Conservation (phyloP, 2,329 filamentous ascomycete species). For the Coniochaeta sp. region DNA sequence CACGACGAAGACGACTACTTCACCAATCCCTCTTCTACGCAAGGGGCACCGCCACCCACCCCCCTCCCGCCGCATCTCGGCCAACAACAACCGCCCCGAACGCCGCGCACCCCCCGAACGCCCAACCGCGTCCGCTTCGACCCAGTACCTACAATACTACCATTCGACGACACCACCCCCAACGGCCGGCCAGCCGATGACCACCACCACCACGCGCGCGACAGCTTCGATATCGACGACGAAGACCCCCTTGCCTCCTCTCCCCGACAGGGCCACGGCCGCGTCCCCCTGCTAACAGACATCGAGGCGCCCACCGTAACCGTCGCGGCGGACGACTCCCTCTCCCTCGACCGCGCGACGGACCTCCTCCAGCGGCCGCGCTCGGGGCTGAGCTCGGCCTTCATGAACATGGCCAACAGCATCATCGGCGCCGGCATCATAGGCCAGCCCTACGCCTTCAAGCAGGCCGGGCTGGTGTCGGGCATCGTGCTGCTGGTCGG, state of each 20-base stretch:
- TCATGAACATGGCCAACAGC: conserved; percentile 99
- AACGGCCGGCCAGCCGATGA: conserved; percentile 8
- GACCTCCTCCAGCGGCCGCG: conserved; percentile 62
- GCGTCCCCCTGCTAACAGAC: conserved; percentile 70
- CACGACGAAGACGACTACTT: neutral
- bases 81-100: conserved; percentile 9
- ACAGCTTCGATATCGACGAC: conserved; percentile 22
- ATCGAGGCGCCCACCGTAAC: conserved; percentile 75
- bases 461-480: conserved; percentile 78
- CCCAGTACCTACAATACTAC: conserved; percentile 38
- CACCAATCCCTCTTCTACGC: conserved; percentile 1
- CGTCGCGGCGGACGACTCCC: conserved; percentile 48
- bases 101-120: conserved; percentile 48
- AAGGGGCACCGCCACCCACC: neutral
- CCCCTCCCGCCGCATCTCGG: conserved; percentile 2
- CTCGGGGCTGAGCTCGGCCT: conserved; percentile 78
- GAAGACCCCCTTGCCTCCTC: conserved; percentile 22
- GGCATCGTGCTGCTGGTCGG: conserved; percentile 71
- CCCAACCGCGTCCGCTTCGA: conserved; percentile 72
- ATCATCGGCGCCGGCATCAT: conserved; percentile 79
- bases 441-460: conserved; percentile 91
- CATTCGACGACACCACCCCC: conserved; percentile 4
- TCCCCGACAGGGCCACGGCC: conserved; percentile 30
- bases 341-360: conserved; percentile 42
- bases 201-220: conserved; percentile 14